Base-by-base conservation (phyloP, 805 yeast genomes). In the Saccharomycopsis amapae region DNA sequence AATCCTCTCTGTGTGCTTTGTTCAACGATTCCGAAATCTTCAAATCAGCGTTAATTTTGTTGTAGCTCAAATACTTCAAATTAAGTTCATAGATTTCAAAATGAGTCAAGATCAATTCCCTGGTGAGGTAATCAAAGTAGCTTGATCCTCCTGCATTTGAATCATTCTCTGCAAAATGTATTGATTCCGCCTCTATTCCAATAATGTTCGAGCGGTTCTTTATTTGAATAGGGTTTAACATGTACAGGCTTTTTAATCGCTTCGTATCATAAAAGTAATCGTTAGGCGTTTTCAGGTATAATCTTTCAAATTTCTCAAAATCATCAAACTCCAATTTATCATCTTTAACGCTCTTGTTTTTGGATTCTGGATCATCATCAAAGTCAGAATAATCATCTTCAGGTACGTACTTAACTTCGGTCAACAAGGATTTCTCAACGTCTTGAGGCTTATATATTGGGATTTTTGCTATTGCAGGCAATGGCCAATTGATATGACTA, bases 361-460 rank as follows among this genome's bases (percentile, higher is more conserved):
- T 55, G 35, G 33, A 49, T 19, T 50, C 51, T 24, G 57, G 65
- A 4, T 61, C 58, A 10, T 66, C 72, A 19, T 70, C 70, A 2
- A 72, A 62, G 44, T 73, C 75, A 50, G 75, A 73, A 33, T 76
- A 75, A 49, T 74, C 59, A 23, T 63, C 65, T 12, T 54, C 54
- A 46, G 62, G 67, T 30, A 56, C 79, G 58, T 76, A 82, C 44
- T 73, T 76, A 2, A 84, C 90, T 58, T 85, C 94, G 1, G 86
- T 79, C 41, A 84, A 62, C 46, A 85, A 62, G 0, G 93, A 81
- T 55, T 75, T 73, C 58, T 88, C 96, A 18, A 88, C 95, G 60
- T 88, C 96, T 52, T 68, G 66, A 1, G 89, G 72, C 3, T 73
- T 73, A 56, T 76, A 87, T 34, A 69, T 68, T 2, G 81, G 78